A percentile compares a stretch with the other conserved stretches of the same genome.
phyloP scores from a whole-genome alignment of 257 asterid species.

The Salvia splendens region DNA sequence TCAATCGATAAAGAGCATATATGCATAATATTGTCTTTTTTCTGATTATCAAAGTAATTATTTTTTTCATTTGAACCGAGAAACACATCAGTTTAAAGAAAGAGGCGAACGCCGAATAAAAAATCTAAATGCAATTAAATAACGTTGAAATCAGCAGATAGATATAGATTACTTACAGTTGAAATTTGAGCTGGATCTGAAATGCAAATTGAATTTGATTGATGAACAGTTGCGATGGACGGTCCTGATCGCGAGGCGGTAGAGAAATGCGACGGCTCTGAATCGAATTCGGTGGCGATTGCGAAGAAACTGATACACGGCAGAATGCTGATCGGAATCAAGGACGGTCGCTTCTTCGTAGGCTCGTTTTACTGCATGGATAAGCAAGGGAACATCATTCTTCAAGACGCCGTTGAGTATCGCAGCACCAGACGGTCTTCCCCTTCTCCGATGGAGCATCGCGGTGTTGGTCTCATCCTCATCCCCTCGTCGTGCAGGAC shows the following conservation, averaged over 20 bases:
- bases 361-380: slow-evolving; percentile 85
- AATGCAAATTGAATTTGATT: neutral
- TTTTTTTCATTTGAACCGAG: too few relatives aligned
- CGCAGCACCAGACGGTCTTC: slow-evolving; percentile 73
- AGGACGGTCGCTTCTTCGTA: slow-evolving; percentile 79
- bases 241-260: slow-evolving; percentile 23
- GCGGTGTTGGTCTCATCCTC: slow-evolving; percentile 83
- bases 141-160: too few relatives aligned
- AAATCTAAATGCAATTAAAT: too few relatives aligned
- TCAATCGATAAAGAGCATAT: neutral
- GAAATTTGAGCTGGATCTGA: neutral
- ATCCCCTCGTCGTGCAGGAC: slow-evolving; percentile 75
- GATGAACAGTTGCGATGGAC: slow-evolving; percentile 35
- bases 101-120: too few relatives aligned
- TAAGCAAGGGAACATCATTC: slow-evolving; percentile 90
- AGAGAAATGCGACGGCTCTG: slow-evolving; percentile 40
- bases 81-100: too few relatives aligned
- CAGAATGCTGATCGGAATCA: slow-evolving; percentile 71
- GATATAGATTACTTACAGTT: too few relatives aligned
- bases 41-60: too few relatives aligned
- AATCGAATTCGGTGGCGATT: slow-evolving; percentile 37
- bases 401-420: slow-evolving; percentile 88
- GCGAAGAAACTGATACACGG: slow-evolving; percentile 66
- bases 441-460: slow-evolving; percentile 85
- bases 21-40: neutral